Conservation (phyloP, 1,284 basidiomycete genomes). For the Athelia sp. region DNA sequence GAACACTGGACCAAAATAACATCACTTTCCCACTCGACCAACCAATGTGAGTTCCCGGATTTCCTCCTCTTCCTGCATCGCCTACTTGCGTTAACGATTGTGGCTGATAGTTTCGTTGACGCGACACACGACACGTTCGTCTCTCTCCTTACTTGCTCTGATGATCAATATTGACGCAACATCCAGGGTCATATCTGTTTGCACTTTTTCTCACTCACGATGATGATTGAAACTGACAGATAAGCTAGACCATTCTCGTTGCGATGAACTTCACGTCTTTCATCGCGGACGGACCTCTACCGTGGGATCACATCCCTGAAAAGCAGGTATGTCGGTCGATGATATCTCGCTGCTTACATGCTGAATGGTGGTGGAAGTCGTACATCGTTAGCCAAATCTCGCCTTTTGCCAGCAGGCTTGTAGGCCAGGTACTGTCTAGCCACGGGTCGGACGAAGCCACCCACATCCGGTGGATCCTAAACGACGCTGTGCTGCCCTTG, state of each 20-base stretch:
- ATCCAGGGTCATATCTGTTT: no score
- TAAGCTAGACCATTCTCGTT: slow-evolving; percentile 45
- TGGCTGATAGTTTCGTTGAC: no score
- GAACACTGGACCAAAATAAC: slow-evolving; percentile 44
- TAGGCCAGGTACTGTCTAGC: slow-evolving; percentile 59
- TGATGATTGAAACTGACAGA: no score
- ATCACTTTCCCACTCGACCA: slow-evolving; percentile 60
- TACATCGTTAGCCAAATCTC: slow-evolving; percentile 40
- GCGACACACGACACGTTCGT: slow-evolving; percentile 47
- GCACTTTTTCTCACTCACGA: no score
- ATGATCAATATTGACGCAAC: no score
- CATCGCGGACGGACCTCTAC: slow-evolving; percentile 47
- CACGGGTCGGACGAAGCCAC: slow-evolving; percentile 27
- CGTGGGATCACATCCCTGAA: slow-evolving; percentile 51
- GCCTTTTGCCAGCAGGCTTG: slow-evolving; percentile 54
- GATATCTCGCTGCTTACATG: background rate
- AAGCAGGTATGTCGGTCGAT: slow-evolving; percentile 32
- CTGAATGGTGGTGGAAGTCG: slow-evolving; percentile 23
- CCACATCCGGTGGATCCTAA: slow-evolving; percentile 51
- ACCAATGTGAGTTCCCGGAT: no score
- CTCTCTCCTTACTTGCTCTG: no score
- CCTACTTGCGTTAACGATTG: no score
- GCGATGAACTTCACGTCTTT: slow-evolving; percentile 62
- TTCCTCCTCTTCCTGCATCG: no score
- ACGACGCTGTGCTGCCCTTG: slow-evolving; percentile 61